phyloP scores from a whole-genome alignment of 345 rosid genomes.

The Physaria fendleri region DNA sequence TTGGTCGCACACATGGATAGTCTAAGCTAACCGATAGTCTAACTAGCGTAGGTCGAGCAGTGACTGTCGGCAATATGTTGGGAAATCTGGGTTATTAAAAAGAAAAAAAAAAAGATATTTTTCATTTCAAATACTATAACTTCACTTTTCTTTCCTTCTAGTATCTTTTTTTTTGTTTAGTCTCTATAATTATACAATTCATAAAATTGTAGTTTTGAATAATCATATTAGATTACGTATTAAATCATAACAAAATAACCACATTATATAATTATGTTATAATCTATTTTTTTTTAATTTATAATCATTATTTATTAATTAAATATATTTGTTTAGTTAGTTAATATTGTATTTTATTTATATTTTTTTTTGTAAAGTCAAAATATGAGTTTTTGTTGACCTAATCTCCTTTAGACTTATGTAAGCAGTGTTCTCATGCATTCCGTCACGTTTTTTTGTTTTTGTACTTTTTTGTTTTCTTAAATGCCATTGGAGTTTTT shows the following conservation, averaged over 20 bases:
- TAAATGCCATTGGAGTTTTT: background rate
- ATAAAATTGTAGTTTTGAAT: too few species aligned
- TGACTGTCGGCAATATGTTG: too few species aligned
- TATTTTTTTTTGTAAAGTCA: conserved; percentile 8
- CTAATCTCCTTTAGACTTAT: conserved; percentile 20
- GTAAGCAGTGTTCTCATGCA: conserved; percentile 19
- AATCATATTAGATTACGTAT: background rate
- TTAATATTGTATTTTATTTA: background rate
- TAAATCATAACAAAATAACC: too few species aligned
- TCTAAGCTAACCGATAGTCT: too few species aligned
- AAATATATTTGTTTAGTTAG: too few species aligned
- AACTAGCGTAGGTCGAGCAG: too few species aligned
- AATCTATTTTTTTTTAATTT: too few species aligned
- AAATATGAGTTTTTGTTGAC: conserved; percentile 9
- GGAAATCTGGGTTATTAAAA: too few species aligned
- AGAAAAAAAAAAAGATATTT: background rate
- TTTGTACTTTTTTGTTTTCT: background rate
- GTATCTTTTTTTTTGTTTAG: background rate
- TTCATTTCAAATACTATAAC: background rate
- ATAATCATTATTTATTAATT: too few species aligned
- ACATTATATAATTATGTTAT: too few species aligned
- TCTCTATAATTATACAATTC: background rate
- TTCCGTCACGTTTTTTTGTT: conserved; percentile 8
- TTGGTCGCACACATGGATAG: too few species aligned
- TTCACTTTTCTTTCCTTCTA: background rate